Base-by-base conservation (phyloP, 2,329 filamentous ascomycete species). In the Fusarium neocosmosporiellum region DNA sequence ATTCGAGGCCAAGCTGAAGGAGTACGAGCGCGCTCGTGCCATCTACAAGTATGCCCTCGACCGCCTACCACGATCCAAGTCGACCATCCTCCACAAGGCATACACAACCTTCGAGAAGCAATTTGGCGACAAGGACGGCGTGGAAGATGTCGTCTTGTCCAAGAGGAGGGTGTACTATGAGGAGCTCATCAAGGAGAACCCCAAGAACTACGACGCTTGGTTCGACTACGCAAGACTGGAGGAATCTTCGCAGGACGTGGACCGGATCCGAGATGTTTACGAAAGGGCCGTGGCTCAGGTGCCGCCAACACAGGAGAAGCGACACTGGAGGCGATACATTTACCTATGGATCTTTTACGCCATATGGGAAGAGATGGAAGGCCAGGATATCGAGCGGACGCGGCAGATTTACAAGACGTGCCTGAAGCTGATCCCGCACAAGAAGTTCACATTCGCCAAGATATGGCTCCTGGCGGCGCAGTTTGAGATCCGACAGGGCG, bases 41-140 rank as follows among this genome's bases (percentile, higher is more conserved):
- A 98, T 99, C 76, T 99, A 97, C 88, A 98, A 98, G 80, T 98
- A 97, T 79, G 96, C 96, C 27, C 86, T 99, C 8, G 96, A 99
- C 81, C 93, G 96, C 60, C 89, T 99, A 71, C 93, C 96, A 13
- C 90, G 96, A 24, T 97, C 94, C 14, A 95, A 93, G 81, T 96
- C 96, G 1, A 91, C 92, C 82, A 86, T 88, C 16, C 87, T 99
- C 10, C 96, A 99, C 84, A 97, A 97, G 80, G 92, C 95, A 16
- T 99, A 98, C 81, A 98, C 96, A 0, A 96, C 94, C 0, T 99
- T 99, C 76, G 96, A 99, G 83, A 99, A 99, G 85, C 96, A 99
- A 78, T 99, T 94, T 80, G 96, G 96, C 72, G 95, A 98, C 81
- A 88, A 89, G 63, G 94, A 98, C 77, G 96, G 96, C 6, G 94